Base-by-base conservation (phyloP, 2,329 filamentous ascomycete genomes). In the Fusarium sp. region DNA sequence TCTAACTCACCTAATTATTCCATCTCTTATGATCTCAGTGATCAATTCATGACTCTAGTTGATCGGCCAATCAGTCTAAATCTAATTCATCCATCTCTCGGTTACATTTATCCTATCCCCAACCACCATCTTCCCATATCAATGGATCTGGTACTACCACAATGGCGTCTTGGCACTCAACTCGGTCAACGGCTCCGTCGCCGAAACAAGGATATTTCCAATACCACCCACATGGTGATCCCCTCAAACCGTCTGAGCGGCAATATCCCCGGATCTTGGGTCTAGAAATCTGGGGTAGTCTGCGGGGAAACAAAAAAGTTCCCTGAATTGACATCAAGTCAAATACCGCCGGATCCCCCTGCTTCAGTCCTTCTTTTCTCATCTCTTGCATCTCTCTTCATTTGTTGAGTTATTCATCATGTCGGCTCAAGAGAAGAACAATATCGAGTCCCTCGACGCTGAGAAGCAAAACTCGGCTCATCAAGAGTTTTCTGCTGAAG, bases 401-500 rank as follows among this genome's bases (percentile, higher is more conserved):
- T 5, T 20, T 10, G 32, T 37, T 18, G 34, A 37, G 18, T 37
- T 27, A 23, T 23, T 40, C 23, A 68, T 12, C 23, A 73, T 72
- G 70, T 37, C 55, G 27, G 28, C 55, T 25, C 47, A 37, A 37
- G 53, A 66, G 20, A 69, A 72, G 55, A 41, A 53, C 20, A 48
- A 40, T 23, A 20, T 49, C 5, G 63, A 67, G 28, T 32, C 60
- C 37, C 27, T 60, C 30, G 70, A 72, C 23, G 49, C 57, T 32
- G 70, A 72, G 60, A 73, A 69, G 64, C 69, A 71, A 34, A 57
- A 57, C 7, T 21, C 71, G 11, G 57, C 68, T 42, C 67, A 72
- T 46, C 48, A 73, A 11, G 69, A 71, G 25, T 71, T 56, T 12
- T 72, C 69, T 1, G 46, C 68, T 27, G 69, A 71, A 3, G 47